phyloP scores from a whole-genome alignment of 306 rosid species.

The Arachis hypogaea region DNA sequence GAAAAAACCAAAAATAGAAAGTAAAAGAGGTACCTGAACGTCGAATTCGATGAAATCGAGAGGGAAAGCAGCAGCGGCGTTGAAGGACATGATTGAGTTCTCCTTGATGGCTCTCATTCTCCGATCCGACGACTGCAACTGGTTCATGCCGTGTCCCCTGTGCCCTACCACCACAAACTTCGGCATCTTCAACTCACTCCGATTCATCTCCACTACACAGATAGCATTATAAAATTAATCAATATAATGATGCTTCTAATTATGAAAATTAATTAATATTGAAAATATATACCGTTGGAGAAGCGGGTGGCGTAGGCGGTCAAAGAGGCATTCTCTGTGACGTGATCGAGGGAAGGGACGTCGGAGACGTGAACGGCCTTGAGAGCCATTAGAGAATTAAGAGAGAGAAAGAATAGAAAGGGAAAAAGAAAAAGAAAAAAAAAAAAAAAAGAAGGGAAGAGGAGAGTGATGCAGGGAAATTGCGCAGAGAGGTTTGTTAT shows the following conservation, averaged over 20 bases:
- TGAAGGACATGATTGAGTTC: constrained; percentile 73
- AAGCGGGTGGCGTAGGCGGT: constrained; percentile 36
- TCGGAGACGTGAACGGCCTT: constrained; percentile 59
- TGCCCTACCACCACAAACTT: constrained; percentile 79
- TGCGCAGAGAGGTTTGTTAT: background rate
- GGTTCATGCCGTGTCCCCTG: constrained; percentile 82
- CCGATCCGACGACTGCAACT: constrained; percentile 60
- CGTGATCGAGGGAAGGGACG: constrained; percentile 53
- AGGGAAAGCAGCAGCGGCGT: constrained; percentile 57
- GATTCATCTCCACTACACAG: constrained; percentile 15
- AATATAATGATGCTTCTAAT: no score
- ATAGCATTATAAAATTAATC: no score
- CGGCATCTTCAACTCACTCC: constrained; percentile 28
- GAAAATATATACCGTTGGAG: constrained; percentile 14
- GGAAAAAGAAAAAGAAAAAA: background rate
- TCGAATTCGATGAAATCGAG: constrained; percentile 77
- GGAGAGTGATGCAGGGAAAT: background rate
- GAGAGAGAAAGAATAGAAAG: background rate
- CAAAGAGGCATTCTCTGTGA: constrained; percentile 46
- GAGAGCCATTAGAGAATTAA: constrained; percentile 44
- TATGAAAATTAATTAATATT: no score
- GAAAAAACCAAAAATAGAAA: no score
- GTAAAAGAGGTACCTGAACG: constrained; percentile 62
- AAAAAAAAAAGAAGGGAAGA: background rate
- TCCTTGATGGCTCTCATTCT: constrained; percentile 70